Base-by-base conservation (phyloP, 331 rosid species). In the Telfairia occidentalis region DNA sequence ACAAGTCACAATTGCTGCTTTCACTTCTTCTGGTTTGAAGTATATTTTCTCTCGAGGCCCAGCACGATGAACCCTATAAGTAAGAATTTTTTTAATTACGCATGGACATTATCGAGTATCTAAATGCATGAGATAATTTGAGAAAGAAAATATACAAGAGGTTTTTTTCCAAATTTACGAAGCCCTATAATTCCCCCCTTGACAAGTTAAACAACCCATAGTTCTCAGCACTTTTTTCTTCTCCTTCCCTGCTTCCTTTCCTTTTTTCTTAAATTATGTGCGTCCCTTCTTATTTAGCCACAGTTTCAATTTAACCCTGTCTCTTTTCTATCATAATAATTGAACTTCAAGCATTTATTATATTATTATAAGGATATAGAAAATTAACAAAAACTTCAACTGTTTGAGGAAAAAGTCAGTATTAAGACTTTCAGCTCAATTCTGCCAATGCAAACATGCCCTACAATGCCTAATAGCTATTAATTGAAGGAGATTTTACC, bases 31-130 rank as follows among this genome's bases (percentile, higher is more conserved):
- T 0, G 99, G 97, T 64, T 82, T 85, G 76, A 77, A 95, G 74
- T 86, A 95, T 83, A 95, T 95, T 76, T 95, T 95, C 85, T 92
- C 99, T 59, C 99, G 90, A 55, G 99, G 99, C 43, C 99, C 99
- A 76, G 99, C 99, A 82, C 97, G 97, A 80, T 90, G 99, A 82
- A 90, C 97, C 99, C 99, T 95, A 74, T 15, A 78, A 80, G 26
- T 11, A 29, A 46, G 24, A 78, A 70, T 58, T 52, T 21, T 21
- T 46, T 60, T 35, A 37, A 10, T 80, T 52, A 54, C 12, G 40
- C 10, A 42, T 6, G 13, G 5, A 76, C 29, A 10, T 57, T 43
- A 57, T 1, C 23, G 8, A 9, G 21, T 50, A 73, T 23, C 66
- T 5, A 50, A 37, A 18, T 10, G 49, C 24, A 73, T 37, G 35